These are phyloP conservation scores for Carex parvula DNA, from an alignment of 176 grass and related monocot species.

Conservation along the genomic window DNA sequence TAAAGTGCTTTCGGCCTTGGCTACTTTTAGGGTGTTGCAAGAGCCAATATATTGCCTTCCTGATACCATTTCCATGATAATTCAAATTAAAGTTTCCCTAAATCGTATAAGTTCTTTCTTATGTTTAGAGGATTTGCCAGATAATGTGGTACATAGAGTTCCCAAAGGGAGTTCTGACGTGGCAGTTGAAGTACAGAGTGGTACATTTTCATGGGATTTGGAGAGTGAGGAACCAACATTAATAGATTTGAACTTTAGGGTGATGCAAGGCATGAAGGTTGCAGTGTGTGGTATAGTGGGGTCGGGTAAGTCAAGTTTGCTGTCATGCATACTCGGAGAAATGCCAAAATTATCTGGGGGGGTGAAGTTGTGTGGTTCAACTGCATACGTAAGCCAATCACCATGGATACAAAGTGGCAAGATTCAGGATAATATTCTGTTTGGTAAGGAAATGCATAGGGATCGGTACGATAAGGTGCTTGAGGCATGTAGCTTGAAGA, in stretches of 20 bases:
- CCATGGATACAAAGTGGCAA: conserved; percentile 75
- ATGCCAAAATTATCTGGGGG: conserved; percentile 60
- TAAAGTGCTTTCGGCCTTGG: conserved; percentile 63
- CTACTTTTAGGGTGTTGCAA: conserved; percentile 68
- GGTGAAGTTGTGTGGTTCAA: conserved; percentile 44
- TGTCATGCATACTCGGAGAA: conserved; percentile 68
- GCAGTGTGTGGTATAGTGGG: conserved; percentile 73
- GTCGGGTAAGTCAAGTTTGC: conserved; percentile 70
- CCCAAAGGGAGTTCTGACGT: conserved; percentile 40
- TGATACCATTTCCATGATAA: conserved; percentile 34
- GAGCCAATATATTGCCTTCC: conserved; percentile 57
- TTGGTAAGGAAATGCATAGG: conserved; percentile 36
- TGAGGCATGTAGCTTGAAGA: conserved; percentile 51
- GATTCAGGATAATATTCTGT: conserved; percentile 57
- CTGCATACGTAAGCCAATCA: conserved; percentile 56
- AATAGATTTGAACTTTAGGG: conserved; percentile 41
- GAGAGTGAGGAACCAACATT: conserved; percentile 36
- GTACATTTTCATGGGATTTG: conserved; percentile 61
- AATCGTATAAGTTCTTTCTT: conserved; percentile 57
- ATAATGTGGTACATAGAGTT: conserved; percentile 39
- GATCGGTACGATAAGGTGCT: conserved; percentile 42
- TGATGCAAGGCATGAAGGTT: conserved; percentile 40
- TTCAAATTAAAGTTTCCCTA: conserved; percentile 72
- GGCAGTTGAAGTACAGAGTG: conserved; percentile 39
- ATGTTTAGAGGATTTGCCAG: conserved; percentile 46